Evolutionary conservation across 176 grass and related monocot species (phyloP), one percentile per base, ranked within the genome.

Genomic region (Phyllostachys edulis): DNA sequence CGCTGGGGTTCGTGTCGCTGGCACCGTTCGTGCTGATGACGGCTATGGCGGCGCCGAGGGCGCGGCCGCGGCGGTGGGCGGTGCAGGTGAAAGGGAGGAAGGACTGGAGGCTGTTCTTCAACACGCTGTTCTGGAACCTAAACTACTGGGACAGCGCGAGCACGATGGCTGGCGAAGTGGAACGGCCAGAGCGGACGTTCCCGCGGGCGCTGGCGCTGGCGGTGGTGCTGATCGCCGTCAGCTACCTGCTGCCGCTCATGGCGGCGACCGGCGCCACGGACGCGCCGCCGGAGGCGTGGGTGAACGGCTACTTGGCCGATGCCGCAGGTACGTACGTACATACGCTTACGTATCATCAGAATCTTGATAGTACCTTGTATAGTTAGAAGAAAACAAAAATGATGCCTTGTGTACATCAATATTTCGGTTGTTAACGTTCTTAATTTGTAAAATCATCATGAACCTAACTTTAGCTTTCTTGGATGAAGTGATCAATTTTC

Each of bases 101-200:
- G 59, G 71, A 92, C 71, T 92, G 90, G 90, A 60, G 54, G 21
- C 87, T 92, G 64, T 92, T 80, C 59, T 77, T 92, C 59, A 92
- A 92, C 77, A 89, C 72, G 15, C 79, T 92, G 34, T 92, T 92
- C 83, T 88, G 86, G 90, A 92, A 92, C 68, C 83, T 92, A 17
- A 92, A 86, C 68, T 92, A 85, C 69, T 89, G 82, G 90, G 90
- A 92, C 69, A 84, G 84, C 75, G 72, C 81, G 12, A 92, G 90
- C 65, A 92, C 86, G 3, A 63, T 92, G 79, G 67, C 87, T 8
- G 87, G 87, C 20, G 90, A 92, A 79, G 90, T 92, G 29, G 85
- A 91, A 4, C 77, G 40, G 38, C 89, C 81, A 7, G 85, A 84
- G 59, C 77, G 69, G 21, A 91, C 89, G 70, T 83, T 91, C 23